A percentile compares a stretch with the other conserved stretches of the same genome.
These are phyloP conservation scores for Emiliania huxleyi DNA, from an alignment of 78 protist genomes.

Conservation along the genomic window DNA sequence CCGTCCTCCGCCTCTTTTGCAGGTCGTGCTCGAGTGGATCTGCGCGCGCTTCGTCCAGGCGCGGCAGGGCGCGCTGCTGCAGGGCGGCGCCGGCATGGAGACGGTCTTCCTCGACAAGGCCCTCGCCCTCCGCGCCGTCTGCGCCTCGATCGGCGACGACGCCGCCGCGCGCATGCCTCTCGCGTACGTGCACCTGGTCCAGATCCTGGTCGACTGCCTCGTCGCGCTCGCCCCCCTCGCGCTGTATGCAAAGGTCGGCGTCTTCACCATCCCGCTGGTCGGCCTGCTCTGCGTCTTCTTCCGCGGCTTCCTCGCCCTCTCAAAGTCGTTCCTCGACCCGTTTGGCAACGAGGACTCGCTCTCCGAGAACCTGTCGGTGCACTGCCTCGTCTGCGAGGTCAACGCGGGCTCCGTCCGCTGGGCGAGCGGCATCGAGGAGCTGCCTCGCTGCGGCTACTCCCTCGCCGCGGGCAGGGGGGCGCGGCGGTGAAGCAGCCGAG, in stretches of 20 bases:
- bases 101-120: not conserved
- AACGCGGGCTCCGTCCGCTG: not conserved
- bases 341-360: not conserved
- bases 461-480: too few relatives aligned
- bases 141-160: not conserved
- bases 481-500: too few relatives aligned
- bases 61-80: not conserved
- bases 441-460: too few relatives aligned
- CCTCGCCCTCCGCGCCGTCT: not conserved
- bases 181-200: not conserved
- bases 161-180: not conserved
- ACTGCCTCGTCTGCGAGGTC: not conserved
- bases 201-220: not conserved
- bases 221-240: not conserved
- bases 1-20: too few relatives aligned
- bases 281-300: not conserved
- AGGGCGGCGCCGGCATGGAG: not conserved
- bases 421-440: not conserved
- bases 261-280: not conserved
- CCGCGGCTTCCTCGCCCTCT: not conserved
- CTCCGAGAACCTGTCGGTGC: not conserved
- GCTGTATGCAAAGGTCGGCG: not conserved
- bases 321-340: not conserved
- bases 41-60: not conserved
- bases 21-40: conserved; percentile 1